Evolutionary conservation across 1,284 basidiomycete genomes (phyloP).

Genomic region (Fereydounia khargensis): DNA sequence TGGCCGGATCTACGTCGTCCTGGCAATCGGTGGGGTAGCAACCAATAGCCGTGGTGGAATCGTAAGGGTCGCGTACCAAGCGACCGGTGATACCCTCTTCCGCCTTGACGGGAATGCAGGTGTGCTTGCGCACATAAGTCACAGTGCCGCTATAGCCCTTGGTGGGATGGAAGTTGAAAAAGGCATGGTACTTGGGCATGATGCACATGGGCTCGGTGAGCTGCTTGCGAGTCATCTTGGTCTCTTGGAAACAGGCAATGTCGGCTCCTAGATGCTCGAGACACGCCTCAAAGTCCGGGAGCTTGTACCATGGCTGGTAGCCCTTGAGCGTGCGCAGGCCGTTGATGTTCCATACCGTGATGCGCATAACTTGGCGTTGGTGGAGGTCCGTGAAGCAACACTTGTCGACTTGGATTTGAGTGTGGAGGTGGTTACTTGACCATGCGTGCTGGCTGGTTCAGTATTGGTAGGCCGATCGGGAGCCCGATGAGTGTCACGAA

Average conservation of each 20-base stretch:
- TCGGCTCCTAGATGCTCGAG: slow-evolving; percentile 47
- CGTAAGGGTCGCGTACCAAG: slow-evolving; percentile 8
- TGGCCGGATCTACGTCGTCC: slow-evolving; percentile 25
- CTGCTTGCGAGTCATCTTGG: slow-evolving; percentile 52
- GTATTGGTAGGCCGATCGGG: neutral
- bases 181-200: slow-evolving; percentile 44
- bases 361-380: slow-evolving; percentile 21
- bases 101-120: slow-evolving; percentile 40
- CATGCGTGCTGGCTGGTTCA: neutral
- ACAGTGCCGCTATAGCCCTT: slow-evolving; percentile 52
- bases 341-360: slow-evolving; percentile 55
- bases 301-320: slow-evolving; percentile 52
- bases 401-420: neutral
- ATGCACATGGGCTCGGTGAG: slow-evolving; percentile 48
- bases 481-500: too few species aligned
- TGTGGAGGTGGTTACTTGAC: neutral
- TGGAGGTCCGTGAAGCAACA: too few species aligned
- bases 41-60: slow-evolving; percentile 14
- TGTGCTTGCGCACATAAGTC: slow-evolving; percentile 40
- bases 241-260: slow-evolving; percentile 54
- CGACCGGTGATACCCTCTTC: slow-evolving; percentile 49
- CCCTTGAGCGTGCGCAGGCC: slow-evolving; percentile 50
- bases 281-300: slow-evolving; percentile 47
- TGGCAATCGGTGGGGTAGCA: slow-evolving; percentile 25
- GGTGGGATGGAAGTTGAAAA: slow-evolving; percentile 50